A percentile compares a stretch with the other conserved stretches of the same genome.
Evolutionary conservation across 1,139 yeast genomes (phyloP).

Genomic region (Insectozyma bohioensis): DNA sequence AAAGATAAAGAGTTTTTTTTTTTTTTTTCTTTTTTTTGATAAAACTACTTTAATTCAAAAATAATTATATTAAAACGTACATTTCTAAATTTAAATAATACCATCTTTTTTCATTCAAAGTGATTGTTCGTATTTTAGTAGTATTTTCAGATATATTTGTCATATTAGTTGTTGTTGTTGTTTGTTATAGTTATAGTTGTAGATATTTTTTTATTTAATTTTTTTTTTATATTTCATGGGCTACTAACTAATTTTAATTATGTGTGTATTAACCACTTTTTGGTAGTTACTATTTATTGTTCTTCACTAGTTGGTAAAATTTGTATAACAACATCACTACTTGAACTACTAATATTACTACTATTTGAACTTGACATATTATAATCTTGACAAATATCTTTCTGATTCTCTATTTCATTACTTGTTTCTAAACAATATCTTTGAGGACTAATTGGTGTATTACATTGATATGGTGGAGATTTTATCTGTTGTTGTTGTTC

Average conservation of each 20-base stretch:
- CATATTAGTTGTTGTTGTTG: neutral
- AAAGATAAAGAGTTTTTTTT: constrained; percentile 9
- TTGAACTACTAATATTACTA: constrained; percentile 6
- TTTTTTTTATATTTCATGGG: neutral
- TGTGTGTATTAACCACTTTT: neutral
- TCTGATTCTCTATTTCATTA: neutral
- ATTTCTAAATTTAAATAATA: constrained; percentile 10
- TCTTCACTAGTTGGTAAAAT: constrained; percentile 6
- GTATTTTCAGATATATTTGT: neutral
- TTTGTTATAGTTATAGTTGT: too few species aligned
- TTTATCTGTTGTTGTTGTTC: neutral
- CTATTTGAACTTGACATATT: neutral
- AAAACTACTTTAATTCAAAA: constrained; percentile 1
- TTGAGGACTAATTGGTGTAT: constrained; percentile 8
- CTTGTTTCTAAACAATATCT: neutral
- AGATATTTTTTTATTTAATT: neutral
- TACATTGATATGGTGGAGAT: too few species aligned
- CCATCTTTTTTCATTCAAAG: constrained; percentile 7
- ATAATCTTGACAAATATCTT: neutral
- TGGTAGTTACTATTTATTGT: neutral
- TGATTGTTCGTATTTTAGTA: neutral
- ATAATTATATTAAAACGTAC: constrained; percentile 9
- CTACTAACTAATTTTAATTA: neutral
- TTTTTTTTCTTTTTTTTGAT: too few species aligned
- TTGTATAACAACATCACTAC: constrained; percentile 14